Evolutionary conservation across 2,329 filamentous ascomycete genomes (phyloP), one percentile per base, ranked within the genome.

Genomic region (Pyrenophora tritici-repentis): DNA sequence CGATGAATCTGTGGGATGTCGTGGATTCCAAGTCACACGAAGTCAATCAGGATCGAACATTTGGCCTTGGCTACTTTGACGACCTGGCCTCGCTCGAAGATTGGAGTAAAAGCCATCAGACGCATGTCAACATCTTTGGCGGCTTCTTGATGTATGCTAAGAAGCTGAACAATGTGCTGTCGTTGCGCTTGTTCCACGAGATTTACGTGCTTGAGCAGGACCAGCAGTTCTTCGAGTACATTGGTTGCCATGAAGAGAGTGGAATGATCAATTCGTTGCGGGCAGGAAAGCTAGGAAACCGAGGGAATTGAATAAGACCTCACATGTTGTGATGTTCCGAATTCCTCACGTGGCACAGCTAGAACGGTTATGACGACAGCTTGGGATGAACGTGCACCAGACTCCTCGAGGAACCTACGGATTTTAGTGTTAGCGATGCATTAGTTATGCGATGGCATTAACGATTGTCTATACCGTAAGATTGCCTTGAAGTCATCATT

Each of bases 1-100:
- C 68, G 50, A 77, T 73, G 41, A 73, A 76, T 3, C 74, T 79
- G 36, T 78, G 77, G 76, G 71, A 76, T 4, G 65, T 79, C 10
- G 51, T 77, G 18, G 69, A 76, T 14, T 29, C 58, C 1, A 37
- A 42, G 3, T 58, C 43, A 5, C 50, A 47, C n/a, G 50, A 41
- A 17, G 47, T 43, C 5, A 47, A 56, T 37, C 48, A 42, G 20
- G 73, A 77, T 34, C 63, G 67, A 17, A 78, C 74, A 2, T 78
- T 76, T 56, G 75, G 74, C 1, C 59, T 78, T 45, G 76, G 71
- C 1, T 78, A 71, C 41, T 78, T 78, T 50, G 69, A 77, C 41
- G 72, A 75, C n/a, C 59, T 78, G 10, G 66, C 59, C 6, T 72
- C 70, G 4, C 58, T 78, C 7, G 75, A 78, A 58, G 38, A 61